Percentiles rank a stretch among this genome's conserved stretches.
These are phyloP conservation scores for Zarea fungicola DNA, from an alignment of 2,329 filamentous ascomycete species.

Conservation along the genomic window DNA sequence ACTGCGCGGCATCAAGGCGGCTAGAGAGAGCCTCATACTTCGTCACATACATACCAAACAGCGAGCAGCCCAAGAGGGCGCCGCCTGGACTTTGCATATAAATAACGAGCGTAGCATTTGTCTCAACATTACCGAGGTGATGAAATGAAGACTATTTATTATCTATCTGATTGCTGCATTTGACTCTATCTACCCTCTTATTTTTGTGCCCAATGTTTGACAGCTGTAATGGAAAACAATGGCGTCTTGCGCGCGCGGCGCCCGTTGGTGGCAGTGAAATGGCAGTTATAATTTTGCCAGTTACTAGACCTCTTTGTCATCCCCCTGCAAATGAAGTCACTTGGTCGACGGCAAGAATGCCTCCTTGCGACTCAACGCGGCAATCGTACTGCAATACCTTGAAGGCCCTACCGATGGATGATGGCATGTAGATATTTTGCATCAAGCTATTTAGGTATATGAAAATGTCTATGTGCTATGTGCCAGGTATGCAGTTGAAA, in stretches of 20 bases:
- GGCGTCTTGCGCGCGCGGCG: too few relatives aligned
- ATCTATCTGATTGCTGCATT: neutral
- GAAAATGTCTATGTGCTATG: neutral
- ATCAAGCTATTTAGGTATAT: neutral
- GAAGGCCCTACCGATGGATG: too few relatives aligned
- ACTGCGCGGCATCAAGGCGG: neutral
- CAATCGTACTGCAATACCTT: too few relatives aligned
- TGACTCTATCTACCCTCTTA: too few relatives aligned
- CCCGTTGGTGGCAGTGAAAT: too few relatives aligned
- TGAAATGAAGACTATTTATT: neutral
- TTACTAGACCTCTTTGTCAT: too few relatives aligned
- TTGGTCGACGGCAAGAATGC: too few relatives aligned
- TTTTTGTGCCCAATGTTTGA: too few relatives aligned
- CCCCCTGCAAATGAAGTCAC: too few relatives aligned
- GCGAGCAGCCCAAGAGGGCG: constrained; percentile 2
- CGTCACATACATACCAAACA: neutral
- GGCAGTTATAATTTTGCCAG: too few relatives aligned
- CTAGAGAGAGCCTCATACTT: neutral
- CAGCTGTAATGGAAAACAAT: too few relatives aligned
- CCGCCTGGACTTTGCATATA: constrained; percentile 14
- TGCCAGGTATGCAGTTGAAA: neutral
- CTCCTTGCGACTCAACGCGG: too few relatives aligned
- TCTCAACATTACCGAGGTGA: constrained; percentile 1
- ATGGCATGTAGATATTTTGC: neutral
- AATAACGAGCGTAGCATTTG: constrained; percentile 3